phyloP scores from a whole-genome alignment of 2,329 filamentous ascomycete genomes.

The Beauveria bassiana region DNA sequence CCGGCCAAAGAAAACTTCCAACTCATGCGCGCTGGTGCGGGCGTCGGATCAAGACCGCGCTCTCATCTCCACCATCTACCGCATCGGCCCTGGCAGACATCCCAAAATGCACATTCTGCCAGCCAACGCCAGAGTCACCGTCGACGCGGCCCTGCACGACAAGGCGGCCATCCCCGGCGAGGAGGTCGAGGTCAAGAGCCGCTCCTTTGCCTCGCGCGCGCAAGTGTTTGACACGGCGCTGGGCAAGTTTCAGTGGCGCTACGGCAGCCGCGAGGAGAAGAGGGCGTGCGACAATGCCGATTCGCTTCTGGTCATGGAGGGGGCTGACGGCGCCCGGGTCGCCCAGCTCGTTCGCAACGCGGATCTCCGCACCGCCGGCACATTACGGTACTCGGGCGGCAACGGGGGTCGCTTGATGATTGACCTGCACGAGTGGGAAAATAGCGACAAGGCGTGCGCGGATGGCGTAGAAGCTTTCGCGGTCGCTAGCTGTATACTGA shows the following conservation, averaged over 20 bases:
- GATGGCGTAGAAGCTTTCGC: constrained; percentile 15
- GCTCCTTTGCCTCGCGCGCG: constrained; percentile 14
- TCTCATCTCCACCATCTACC: constrained; percentile 19
- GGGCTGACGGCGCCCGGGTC: neutral
- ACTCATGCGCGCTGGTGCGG: constrained; percentile 18
- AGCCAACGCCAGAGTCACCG: constrained; percentile 2
- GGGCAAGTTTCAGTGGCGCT: constrained; percentile 17
- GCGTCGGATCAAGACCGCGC: constrained; percentile 6
- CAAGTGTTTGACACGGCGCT: constrained; percentile 17
- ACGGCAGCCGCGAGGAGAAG: constrained; percentile 13
- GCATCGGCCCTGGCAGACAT: constrained; percentile 15
- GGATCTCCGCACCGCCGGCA: constrained; percentile 16
- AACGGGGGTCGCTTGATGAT: constrained; percentile 19
- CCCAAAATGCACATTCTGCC: constrained; percentile 16
- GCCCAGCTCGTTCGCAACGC: constrained; percentile 17
- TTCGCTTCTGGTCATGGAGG: constrained; percentile 16
- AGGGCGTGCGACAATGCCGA: constrained; percentile 12
- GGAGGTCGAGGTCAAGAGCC: constrained; percentile 14
- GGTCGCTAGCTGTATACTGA: constrained; percentile 17
- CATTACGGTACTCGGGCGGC: constrained; percentile 14
- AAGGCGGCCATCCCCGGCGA: constrained; percentile 11
- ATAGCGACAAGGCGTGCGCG: constrained; percentile 10
- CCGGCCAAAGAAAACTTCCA: constrained; percentile 16
- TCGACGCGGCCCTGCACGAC: constrained; percentile 15
- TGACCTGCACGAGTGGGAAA: constrained; percentile 15